Evolutionary conservation across 805 yeast genomes (phyloP).

Genomic region (Candida dajiaensis): DNA sequence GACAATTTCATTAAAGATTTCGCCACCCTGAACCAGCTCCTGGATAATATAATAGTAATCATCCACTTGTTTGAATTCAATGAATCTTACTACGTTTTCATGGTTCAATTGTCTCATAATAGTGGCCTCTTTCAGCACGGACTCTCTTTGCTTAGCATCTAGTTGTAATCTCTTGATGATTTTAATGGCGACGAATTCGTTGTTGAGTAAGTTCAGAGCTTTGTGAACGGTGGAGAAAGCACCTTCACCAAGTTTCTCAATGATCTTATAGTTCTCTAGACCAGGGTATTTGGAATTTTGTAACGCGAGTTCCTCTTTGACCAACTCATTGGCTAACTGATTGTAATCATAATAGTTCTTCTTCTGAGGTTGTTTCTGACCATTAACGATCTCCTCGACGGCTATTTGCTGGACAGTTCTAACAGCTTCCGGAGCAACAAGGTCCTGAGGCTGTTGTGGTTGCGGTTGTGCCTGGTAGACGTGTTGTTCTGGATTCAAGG

Average conservation of each 20-base stretch:
- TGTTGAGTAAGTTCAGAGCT: conserved; percentile 45
- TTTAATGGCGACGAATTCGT: conserved; percentile 61
- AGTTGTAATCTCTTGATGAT: conserved; percentile 51
- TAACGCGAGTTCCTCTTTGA: conserved; percentile 18
- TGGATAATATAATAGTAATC: conserved; percentile 61
- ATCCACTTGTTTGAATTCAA: conserved; percentile 50
- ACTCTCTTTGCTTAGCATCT: conserved; percentile 33
- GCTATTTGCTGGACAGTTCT: background rate
- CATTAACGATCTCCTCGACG: background rate
- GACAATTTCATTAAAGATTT: conserved; percentile 70
- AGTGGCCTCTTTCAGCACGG: conserved; percentile 35
- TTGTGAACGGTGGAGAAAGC: conserved; percentile 85
- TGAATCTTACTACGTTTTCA: conserved; percentile 52
- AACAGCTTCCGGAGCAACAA: background rate
- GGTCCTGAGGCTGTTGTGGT: background rate
- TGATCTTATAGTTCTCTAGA: conserved; percentile 25
- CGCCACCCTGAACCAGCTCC: conserved; percentile 71
- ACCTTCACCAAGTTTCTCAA: conserved; percentile 65
- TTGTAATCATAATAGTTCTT: conserved; percentile 18
- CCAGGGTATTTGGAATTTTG: conserved; percentile 22
- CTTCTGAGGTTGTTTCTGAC: background rate
- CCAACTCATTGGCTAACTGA: conserved; percentile 23
- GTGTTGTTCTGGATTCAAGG: background rate
- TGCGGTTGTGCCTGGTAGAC: background rate
- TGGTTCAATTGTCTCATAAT: conserved; percentile 46